These are phyloP conservation scores for Mixia osmundae DNA, from an alignment of 1,284 basidiomycete species.

Conservation along the genomic window DNA sequence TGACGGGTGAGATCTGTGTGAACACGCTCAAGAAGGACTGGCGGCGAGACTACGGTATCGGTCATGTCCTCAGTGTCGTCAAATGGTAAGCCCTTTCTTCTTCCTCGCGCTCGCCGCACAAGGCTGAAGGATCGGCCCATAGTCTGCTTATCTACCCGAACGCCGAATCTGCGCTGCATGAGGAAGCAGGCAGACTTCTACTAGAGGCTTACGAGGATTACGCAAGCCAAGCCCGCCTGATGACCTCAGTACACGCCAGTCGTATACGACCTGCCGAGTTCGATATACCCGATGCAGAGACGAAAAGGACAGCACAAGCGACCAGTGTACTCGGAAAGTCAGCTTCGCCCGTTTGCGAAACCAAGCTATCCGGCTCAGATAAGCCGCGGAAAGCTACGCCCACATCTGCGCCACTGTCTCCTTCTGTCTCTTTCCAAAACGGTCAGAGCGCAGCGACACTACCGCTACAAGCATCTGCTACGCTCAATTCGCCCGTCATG, in stretches of 20 bases:
- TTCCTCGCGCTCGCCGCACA: neutral
- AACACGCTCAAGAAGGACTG: conserved; percentile 94
- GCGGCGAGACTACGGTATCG: conserved; percentile 74
- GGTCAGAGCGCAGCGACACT: too few species aligned
- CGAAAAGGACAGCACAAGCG: too few species aligned
- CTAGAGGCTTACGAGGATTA: conserved; percentile 65
- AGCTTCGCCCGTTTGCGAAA: too few species aligned
- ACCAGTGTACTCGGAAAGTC: too few species aligned
- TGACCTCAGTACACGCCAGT: conserved; percentile 59
- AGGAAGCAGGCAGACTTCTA: conserved; percentile 74
- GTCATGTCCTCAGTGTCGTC: conserved; percentile 34
- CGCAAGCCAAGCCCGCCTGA: conserved; percentile 49
- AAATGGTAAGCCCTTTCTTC: conserved; percentile 9
- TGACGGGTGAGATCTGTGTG: conserved; percentile 74
- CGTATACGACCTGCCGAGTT: conserved; percentile 9
- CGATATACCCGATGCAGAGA: conserved; percentile 1
- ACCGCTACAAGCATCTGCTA: too few species aligned
- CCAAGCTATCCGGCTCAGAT: too few species aligned
- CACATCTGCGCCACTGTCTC: too few species aligned
- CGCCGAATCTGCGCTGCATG: conserved; percentile 80
- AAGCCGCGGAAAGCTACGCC: too few species aligned
- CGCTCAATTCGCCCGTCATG: too few species aligned
- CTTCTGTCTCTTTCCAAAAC: too few species aligned
- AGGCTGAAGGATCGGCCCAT: neutral
- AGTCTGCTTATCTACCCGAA: conserved; percentile 83